Base-by-base conservation (phyloP, 148 eudicot species). In the Heliosperma pusillum region DNA sequence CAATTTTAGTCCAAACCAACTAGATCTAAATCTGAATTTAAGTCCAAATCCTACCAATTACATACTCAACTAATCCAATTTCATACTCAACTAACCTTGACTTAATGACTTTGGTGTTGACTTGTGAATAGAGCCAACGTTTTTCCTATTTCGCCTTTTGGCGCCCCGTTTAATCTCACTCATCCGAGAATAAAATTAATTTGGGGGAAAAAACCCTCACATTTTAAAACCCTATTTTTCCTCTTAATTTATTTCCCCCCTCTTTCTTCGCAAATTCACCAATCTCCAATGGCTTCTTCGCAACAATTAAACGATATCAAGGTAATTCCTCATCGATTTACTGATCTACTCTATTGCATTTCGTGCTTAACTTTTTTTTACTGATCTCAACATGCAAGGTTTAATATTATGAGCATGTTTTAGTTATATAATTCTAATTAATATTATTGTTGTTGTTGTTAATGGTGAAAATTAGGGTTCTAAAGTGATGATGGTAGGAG, bases 401-500 rank as follows among this genome's bases (percentile, higher is more conserved):
- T 22, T 59, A 6, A 56, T 16, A 12, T 56, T 8, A 0, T 22
- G 63, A 0, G 63, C 12, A 59, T n/a, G 63, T 59, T 21, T 59
- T 8, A 10, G 3, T 50, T 13, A 12, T 50, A 16, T 0, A 50
- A 12, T 15, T 1, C 55, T 50, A 11, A 50, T 50, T 11, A 3
- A 12, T 1, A 33, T 33, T 33, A 3, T 47, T 47, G 53, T 50
- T 16, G 55, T 11, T 50, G 63, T 21, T 59, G 12, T 59, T 59
- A 22, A 22, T 59, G 63, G 63, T 59, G 63, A 20, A 22, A 59
- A 59, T 59, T 59, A 59, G 63, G 63, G 63, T 59, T 59, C 26
- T 1, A 59, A 90, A 81, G 96, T 91, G 83, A 86, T 94, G 29
- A 94, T 94, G 97, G 98, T 94, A 6, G 98, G 98, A 53, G 98